Base-by-base conservation (phyloP, 345 rosid species). In the Eucalyptus pauciflora region DNA sequence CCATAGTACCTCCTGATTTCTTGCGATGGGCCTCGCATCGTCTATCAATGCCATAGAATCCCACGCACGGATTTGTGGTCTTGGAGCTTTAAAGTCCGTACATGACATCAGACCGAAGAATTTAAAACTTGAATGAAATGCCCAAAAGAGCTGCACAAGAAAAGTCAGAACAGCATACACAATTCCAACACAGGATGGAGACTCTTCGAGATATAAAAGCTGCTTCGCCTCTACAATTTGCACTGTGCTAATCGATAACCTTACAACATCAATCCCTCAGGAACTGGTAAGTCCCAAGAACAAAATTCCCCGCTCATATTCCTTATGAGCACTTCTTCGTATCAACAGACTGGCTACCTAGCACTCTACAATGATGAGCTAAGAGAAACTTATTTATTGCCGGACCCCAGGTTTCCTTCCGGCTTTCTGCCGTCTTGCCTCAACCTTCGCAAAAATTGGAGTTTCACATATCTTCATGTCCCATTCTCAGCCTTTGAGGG, bases 401-500 rank as follows among this genome's bases (percentile, higher is more conserved):
- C 48, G 1, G 85, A 41, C 85, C 4, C 85, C 0, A 41, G 13
- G 3, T 76, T 71, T 41, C 85, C 1, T 20, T 76, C 45, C 9
- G 8, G 85, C 83, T 76, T 41, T 76, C 85, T 8, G 16, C 85
- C 1, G 5, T 22, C 85, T 76, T 76, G 48, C 13, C 85, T 22
- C 29, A 41, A 76, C 85, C 48, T 41, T 76, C 48, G 0, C 48
- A 76, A 41, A 76, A 76, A 76, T 0, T 43, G 48, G 48, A 43
- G 48, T 76, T 76, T 76, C 29, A 76, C 29, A 41, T 76, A 20
- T 11, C 85, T 76, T 76, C 92, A 90, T 52, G 85, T 86, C 43
- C 92, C 87, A 76, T 58, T 90, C 87, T 94, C 93, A 33, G 94
- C 94, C 89, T 94, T 92, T 89, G 91, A 92, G 29, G 93, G 93